Evolutionary conservation across 2,329 filamentous ascomycete species (phyloP), one percentile per base, ranked within the genome.

Genomic region (Phyllosticta citriasiana): DNA sequence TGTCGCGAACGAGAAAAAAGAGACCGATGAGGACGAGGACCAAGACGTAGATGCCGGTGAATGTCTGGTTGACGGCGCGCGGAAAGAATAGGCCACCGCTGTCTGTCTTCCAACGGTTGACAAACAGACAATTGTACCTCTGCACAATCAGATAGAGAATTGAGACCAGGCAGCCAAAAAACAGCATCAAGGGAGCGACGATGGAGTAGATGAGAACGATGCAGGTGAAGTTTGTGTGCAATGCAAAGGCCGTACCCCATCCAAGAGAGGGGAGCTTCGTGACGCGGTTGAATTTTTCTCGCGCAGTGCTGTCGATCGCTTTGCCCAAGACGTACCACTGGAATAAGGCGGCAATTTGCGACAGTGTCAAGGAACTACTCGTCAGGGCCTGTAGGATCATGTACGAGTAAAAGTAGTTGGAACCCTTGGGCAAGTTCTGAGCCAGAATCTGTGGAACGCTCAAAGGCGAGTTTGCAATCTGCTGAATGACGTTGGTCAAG

Each of bases 341-440:
- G 54, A 91, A 70, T 3, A 99, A 80, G 3, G 86, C 84, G n/a
- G 84, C 85, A 22, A 96, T 83, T 69, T 97, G 94, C 12, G 97
- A 78, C 4, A 84, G 85, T 25, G 96, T 83, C 69, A 97, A 94
- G 12, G 97, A 78, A 3, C 97, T 79, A 0, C 90, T 93, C 10
- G 53, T 57, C 14, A 62, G 55, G 0, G 92, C 91, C 69, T 97
- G 94, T 9, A 99, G 85, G 71, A 97, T 88, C 86, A 99, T 92
- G 81, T 99, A 99, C 0, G 91, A 93, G 80, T 97, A 97, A 79
- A 97, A 99, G 74, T 97, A 99, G 71, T 97, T 96, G 67, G 91
- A 88, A 0, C 92, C 88, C 66, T 85, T 88, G 1, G 94, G 94
- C 4, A 99, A 78, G 63, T 92, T 94, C 10, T 79, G 73, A 0